Base-by-base conservation (phyloP, 2,329 filamentous ascomycete species). In the Corinectria fuckeliana region DNA sequence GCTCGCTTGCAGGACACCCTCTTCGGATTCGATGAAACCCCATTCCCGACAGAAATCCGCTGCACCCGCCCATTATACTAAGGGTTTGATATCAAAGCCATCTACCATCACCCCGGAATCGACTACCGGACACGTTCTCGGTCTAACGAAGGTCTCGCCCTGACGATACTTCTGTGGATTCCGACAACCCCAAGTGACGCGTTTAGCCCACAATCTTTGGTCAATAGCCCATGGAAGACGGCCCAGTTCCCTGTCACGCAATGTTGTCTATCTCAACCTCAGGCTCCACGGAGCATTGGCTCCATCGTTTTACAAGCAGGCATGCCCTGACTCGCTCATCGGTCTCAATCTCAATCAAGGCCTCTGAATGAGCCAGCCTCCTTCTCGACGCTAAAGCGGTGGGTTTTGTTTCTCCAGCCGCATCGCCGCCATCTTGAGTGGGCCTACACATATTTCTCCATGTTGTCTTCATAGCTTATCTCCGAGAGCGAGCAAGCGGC, bases 251-350 rank as follows among this genome's bases (percentile, higher is more conserved):
- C 63, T 69, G 66, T 69, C 67, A 63, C 41, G 44, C 48, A 60
- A 60, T 56, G 47, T 60, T 53, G 54, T 44, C 57, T 60, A 63
- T 66, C 61, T 60, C 60, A 63, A 61, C 61, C 53, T 69, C 50
- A 56, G 53, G 47, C 61, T 58, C 52, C 42, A 36, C 39, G 55
- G 47, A 42, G 45, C 49, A 42, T 61, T 34, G 39, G 39, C 28
- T 54, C 50, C 50, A 53, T 53, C 50, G 25, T 50, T n/a, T 60
- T 38, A 32, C 56, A 54, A 44, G 23, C 55, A 64, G 59, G 51
- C 56, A 48, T 56, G 53, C 56, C 59, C 61, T 69, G 64, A 68
- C 67, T 69, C 66, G 67, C 50, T 48, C 56, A 50, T 49, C 50
- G 56, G 50, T 50, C 50, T 53, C 56, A n/a, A n/a, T n/a, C 54